Percentiles rank a stretch among this genome's conserved stretches.
Conservation (phyloP, 2,329 filamentous ascomycete genomes). For the Lachnellula occidentalis region DNA sequence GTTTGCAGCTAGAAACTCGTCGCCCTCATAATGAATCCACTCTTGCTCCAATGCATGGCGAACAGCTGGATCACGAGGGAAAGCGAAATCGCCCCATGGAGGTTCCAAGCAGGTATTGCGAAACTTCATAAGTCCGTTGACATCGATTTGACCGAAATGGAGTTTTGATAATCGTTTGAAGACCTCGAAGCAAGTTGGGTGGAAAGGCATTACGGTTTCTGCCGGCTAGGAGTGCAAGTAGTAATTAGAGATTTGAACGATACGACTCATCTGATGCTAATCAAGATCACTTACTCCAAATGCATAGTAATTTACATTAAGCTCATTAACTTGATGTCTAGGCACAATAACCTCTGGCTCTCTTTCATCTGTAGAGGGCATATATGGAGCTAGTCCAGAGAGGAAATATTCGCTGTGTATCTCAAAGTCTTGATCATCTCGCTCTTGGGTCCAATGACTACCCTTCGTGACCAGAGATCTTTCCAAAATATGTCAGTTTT, state of each 20-base stretch:
- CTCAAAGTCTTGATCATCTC: conserved; percentile 1
- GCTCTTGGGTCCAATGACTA: background rate
- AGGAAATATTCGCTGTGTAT: background rate
- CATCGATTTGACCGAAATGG: conserved; percentile 3
- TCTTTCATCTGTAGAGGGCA: background rate
- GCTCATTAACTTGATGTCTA: background rate
- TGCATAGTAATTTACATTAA: background rate
- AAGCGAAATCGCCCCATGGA: background rate
- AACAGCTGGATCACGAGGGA: background rate
- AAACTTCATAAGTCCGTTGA: conserved; percentile 6
- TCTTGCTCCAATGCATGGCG: background rate
- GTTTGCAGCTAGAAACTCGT: conserved; percentile 21
- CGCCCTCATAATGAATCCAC: conserved; percentile 5
- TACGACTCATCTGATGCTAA: background rate
- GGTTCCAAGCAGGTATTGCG: background rate
- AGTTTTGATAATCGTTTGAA: conserved; percentile 3
- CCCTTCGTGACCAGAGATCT: background rate
- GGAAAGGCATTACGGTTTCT: conserved; percentile 12
- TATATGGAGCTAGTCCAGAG: background rate
- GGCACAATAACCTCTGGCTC: background rate
- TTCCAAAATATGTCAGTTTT: background rate
- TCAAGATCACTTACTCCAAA: background rate
- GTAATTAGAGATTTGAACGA: background rate
- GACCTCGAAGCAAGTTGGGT: conserved; percentile 14
- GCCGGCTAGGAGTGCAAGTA: background rate